Evolutionary conservation across 352 stramenopile species (phyloP).

Genomic region (Phytophthora ramorum): DNA sequence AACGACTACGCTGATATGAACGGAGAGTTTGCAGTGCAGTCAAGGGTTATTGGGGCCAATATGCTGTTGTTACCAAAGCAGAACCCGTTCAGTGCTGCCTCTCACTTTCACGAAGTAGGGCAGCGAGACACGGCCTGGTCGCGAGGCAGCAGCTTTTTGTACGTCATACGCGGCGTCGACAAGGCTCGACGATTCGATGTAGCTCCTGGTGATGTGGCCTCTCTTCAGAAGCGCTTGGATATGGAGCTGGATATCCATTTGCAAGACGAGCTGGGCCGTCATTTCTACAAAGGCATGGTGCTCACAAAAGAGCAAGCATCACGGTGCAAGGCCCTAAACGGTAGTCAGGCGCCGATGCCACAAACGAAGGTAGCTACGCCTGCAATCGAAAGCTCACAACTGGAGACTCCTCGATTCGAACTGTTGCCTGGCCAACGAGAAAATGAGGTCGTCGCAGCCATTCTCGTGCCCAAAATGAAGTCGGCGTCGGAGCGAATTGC

Average conservation of each 20-base stretch:
- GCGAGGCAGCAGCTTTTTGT: conserved; percentile 75
- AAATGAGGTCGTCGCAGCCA: conserved; percentile 46
- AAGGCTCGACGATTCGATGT: conserved; percentile 28
- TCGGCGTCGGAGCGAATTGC: conserved; percentile 42
- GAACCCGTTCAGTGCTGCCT: conserved; percentile 78
- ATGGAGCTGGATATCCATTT: conserved; percentile 59
- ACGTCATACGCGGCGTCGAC: conserved; percentile 60
- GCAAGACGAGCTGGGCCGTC: conserved; percentile 55
- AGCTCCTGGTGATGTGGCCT: conserved; percentile 28
- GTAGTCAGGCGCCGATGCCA: background rate
- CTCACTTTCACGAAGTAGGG: conserved; percentile 76
- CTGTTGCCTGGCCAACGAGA: conserved; percentile 35
- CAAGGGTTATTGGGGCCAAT: conserved; percentile 62
- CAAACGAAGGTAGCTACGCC: background rate
- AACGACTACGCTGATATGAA: conserved; percentile 87
- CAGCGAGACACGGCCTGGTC: conserved; percentile 71
- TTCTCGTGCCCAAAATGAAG: conserved; percentile 57
- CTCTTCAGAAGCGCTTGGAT: conserved; percentile 56
- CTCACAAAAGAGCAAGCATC: conserved; percentile 73
- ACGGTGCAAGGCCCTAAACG: conserved; percentile 49
- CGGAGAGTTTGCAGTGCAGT: conserved; percentile 78
- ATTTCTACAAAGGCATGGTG: conserved; percentile 71
- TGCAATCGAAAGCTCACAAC: background rate
- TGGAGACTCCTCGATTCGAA: conserved; percentile 54
- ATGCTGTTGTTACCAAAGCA: conserved; percentile 71